Conservation (phyloP, 2,329 filamentous ascomycete species). For the Escovopsis weberi region DNA sequence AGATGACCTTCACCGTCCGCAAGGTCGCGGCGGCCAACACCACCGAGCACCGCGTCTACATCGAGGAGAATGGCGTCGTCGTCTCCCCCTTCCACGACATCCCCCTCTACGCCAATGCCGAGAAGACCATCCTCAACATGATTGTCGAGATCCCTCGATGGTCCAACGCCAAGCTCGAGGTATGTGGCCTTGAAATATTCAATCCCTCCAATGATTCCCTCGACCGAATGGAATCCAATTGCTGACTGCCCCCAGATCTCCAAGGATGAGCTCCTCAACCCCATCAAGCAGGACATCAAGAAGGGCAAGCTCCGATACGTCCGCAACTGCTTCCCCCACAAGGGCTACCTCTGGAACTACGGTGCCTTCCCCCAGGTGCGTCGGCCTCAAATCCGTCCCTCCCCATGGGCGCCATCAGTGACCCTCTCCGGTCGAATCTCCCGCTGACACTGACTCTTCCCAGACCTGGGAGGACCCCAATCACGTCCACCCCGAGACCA, state of each 20-base stretch:
- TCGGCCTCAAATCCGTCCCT: neutral
- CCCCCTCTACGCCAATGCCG: conserved; percentile 90
- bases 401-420: conserved; percentile 6
- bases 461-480: conserved; percentile 99
- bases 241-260: conserved; percentile 54
- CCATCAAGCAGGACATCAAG: conserved; percentile 99
- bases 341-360: conserved; percentile 99
- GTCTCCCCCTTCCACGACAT: conserved; percentile 98
- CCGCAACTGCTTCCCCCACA: conserved; percentile 99
- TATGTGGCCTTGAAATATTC: conserved; percentile 27
- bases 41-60: conserved; percentile 90
- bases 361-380: conserved; percentile 94
- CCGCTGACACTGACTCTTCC: neutral
- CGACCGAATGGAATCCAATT: neutral
- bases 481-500: conserved; percentile 90
- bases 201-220: too few relatives aligned
- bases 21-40: conserved; percentile 87
- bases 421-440: neutral
- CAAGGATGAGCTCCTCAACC: conserved; percentile 96
- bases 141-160: conserved; percentile 97
- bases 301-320: conserved; percentile 99
- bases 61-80: conserved; percentile 92
- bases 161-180: conserved; percentile 99
- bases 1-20: conserved; percentile 59
- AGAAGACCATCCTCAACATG: conserved; percentile 97